Percentiles rank a stretch among this genome's conserved stretches.
These are phyloP conservation scores for Rhododendron kiyosumense DNA, from an alignment of 148 eudicot species.

Conservation along the genomic window DNA sequence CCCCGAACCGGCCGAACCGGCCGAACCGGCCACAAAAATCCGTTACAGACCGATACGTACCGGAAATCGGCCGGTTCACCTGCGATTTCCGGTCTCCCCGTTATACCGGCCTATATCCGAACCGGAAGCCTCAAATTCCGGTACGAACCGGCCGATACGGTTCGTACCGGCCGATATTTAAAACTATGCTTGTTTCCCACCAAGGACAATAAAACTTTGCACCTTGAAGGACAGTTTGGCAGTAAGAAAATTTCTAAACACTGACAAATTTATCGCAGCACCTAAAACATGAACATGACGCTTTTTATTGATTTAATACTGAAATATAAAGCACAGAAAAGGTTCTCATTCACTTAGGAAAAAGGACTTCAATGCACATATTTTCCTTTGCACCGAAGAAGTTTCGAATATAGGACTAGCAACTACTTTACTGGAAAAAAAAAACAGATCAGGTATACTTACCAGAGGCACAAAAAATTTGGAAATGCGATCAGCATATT, in stretches of 20 bases:
- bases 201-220: background rate
- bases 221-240: background rate
- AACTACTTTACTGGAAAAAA: background rate
- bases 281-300: background rate
- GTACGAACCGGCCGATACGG: too few relatives aligned
- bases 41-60: too few relatives aligned
- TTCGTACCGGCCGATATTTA: too few relatives aligned
- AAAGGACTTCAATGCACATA: background rate
- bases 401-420: background rate
- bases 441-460: slow-evolving; percentile 14
- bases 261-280: background rate
- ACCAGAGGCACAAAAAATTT: slow-evolving; percentile 88
- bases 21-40: too few relatives aligned
- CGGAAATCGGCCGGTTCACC: too few relatives aligned
- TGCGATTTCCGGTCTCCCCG: too few relatives aligned
- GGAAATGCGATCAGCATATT: slow-evolving; percentile 90
- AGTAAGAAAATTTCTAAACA: background rate
- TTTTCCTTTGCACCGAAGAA: background rate
- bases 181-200: background rate
- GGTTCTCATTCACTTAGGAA: background rate
- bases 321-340: background rate
- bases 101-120: too few relatives aligned
- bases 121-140: too few relatives aligned
- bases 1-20: too few relatives aligned
- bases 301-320: background rate